These are phyloP conservation scores for Citrullus amarus DNA, from an alignment of 306 rosid genomes.

Conservation along the genomic window DNA sequence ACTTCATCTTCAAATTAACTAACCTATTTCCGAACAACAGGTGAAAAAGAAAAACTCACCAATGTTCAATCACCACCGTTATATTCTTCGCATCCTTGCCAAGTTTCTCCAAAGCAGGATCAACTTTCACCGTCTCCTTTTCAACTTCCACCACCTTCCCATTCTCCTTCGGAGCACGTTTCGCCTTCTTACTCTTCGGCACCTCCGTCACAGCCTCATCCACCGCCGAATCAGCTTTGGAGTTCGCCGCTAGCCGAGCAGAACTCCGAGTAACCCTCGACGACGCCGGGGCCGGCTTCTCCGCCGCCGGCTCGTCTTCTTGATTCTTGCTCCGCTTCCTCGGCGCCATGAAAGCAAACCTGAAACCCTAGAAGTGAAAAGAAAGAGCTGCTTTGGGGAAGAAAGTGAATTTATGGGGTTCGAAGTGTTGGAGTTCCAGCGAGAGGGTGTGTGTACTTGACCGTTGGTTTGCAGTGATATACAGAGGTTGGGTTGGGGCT, in stretches of 20 bases:
- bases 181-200: conserved; percentile 10
- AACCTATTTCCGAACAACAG: background rate
- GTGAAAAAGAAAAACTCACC: conserved; percentile 18
- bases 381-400: background rate
- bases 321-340: conserved; percentile 17
- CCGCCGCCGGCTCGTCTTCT: conserved; percentile 8
- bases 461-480: conserved; percentile 1
- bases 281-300: background rate
- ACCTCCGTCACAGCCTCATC: background rate
- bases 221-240: background rate
- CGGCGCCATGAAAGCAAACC: conserved; percentile 26
- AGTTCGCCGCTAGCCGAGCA: conserved; percentile 11
- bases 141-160: background rate
- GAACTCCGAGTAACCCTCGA: conserved; percentile 19
- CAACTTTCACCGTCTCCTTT: background rate
- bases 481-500: background rate
- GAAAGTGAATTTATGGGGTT: background rate
- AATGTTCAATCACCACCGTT: conserved; percentile 38
- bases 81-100: conserved; percentile 6
- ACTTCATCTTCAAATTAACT: background rate
- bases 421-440: background rate
- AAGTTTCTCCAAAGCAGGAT: background rate
- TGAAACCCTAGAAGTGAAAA: background rate
- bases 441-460: background rate
- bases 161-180: background rate